phyloP scores from a whole-genome alignment of 352 stramenopile species.

The Sclerospora graminicola region DNA sequence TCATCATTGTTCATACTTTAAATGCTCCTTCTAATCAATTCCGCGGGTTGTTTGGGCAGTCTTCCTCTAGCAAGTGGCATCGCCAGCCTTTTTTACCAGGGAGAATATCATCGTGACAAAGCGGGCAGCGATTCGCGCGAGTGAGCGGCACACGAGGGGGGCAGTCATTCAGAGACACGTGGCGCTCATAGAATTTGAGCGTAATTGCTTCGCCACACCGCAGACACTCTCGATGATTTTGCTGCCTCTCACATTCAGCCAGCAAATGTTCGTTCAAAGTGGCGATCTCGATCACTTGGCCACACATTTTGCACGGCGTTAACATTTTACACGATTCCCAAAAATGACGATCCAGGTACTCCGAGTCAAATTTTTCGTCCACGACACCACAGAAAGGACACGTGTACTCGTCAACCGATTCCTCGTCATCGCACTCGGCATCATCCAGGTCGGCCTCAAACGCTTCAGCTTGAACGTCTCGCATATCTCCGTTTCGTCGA shows the following conservation, averaged over 20 bases:
- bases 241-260: slow-evolving; percentile 78
- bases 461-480: slow-evolving; percentile 21
- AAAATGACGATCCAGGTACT: slow-evolving; percentile 88
- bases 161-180: slow-evolving; percentile 69
- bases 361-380: slow-evolving; percentile 82
- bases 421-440: slow-evolving; percentile 51
- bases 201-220: slow-evolving; percentile 82
- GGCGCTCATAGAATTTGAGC: slow-evolving; percentile 72
- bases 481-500: slow-evolving; percentile 6
- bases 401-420: slow-evolving; percentile 76
- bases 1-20: slow-evolving; percentile 9
- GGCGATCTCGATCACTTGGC: slow-evolving; percentile 89
- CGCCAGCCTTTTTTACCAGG: slow-evolving; percentile 62
- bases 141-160: slow-evolving; percentile 42
- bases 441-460: too few species aligned
- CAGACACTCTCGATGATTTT: slow-evolving; percentile 72
- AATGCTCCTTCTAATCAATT: slow-evolving; percentile 13
- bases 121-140: slow-evolving; percentile 60
- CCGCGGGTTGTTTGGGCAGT: slow-evolving; percentile 74
- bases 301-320: slow-evolving; percentile 87
- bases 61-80: slow-evolving; percentile 52
- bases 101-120: slow-evolving; percentile 71
- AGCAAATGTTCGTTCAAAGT: slow-evolving; percentile 87
- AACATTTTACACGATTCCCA: slow-evolving; percentile 88
- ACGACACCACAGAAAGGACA: slow-evolving; percentile 88